Percentiles rank a stretch among this genome's conserved stretches.
These are phyloP conservation scores for Aureobasidium musti DNA, from an alignment of 2,329 filamentous ascomycete genomes.

Conservation along the genomic window DNA sequence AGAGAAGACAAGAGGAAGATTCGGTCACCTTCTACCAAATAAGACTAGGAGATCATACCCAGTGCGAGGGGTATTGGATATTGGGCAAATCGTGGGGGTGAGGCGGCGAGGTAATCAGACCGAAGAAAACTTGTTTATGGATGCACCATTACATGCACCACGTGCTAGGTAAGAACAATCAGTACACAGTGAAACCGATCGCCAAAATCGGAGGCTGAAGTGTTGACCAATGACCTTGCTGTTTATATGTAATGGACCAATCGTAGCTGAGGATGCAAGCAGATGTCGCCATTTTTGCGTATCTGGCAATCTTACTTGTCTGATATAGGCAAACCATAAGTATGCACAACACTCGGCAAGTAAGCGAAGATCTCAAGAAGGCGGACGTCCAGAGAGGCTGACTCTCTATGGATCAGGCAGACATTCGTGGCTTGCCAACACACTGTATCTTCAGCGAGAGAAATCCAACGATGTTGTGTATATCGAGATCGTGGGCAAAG, in stretches of 20 bases:
- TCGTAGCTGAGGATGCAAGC: neutral
- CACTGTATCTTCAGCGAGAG: neutral
- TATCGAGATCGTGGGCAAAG: neutral
- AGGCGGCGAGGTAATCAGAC: neutral
- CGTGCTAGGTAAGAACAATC: slow-evolving; percentile 1
- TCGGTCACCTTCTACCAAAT: neutral
- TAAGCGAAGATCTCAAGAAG: neutral
- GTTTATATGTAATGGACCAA: neutral
- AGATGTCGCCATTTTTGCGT: neutral
- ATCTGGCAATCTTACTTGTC: neutral
- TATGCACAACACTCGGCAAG: slow-evolving; percentile 14
- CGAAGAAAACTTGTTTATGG: slow-evolving; percentile 2
- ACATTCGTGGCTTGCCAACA: neutral
- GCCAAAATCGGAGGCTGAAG: neutral
- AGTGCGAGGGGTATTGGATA: neutral
- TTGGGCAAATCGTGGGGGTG: neutral
- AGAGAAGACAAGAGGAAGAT: neutral
- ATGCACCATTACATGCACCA: slow-evolving; percentile 2
- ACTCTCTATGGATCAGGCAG: neutral
- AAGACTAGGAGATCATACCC: neutral
- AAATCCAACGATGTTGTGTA: neutral
- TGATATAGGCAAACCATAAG: neutral
- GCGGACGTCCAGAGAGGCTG: neutral
- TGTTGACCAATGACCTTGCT: neutral
- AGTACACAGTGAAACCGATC: slow-evolving; percentile 1